Conservation (phyloP, 164 flowering plant species). For the Houttuynia cordata region DNA sequence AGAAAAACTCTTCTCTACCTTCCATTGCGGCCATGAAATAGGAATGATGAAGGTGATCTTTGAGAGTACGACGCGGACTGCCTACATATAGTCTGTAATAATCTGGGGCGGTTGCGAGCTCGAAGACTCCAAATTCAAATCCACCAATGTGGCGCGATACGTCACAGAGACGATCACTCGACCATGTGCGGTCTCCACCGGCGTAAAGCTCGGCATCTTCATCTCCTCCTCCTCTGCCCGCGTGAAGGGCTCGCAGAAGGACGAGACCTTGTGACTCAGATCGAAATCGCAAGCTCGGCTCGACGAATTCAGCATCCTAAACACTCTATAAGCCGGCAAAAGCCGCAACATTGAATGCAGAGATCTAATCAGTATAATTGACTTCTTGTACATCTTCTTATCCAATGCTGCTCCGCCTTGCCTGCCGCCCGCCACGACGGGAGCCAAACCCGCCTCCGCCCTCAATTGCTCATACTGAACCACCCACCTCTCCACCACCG, state of each 20-base stretch:
- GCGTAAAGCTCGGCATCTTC: conserved; percentile 46
- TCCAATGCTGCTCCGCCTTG: conserved; percentile 29
- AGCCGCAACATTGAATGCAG: conserved; percentile 62
- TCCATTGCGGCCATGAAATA: no score
- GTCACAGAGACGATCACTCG: conserved; percentile 49
- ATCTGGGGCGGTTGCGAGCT: conserved; percentile 48
- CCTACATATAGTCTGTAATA: conserved; percentile 85
- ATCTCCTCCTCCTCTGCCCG: conserved; percentile 49
- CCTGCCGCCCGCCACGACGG: not conserved
- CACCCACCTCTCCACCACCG: conserved; percentile 82
- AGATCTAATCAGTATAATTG: conserved; percentile 59
- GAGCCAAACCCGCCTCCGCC: conserved; percentile 24
- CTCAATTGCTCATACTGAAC: conserved; percentile 51
- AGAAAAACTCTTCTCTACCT: no score
- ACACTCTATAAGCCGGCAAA: conserved; percentile 65
- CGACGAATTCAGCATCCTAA: conserved; percentile 42
- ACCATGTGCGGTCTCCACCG: conserved; percentile 76
- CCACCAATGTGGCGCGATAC: conserved; percentile 52
- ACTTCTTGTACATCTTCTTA: conserved; percentile 68
- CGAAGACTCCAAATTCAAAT: conserved; percentile 48
- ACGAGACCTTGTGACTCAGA: conserved; percentile 67
- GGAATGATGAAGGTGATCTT: no score
- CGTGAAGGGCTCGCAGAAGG: conserved; percentile 54
- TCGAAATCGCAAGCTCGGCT: conserved; percentile 47
- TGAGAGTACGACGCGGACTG: no score